Percentiles rank a stretch among this genome's conserved stretches.
These are phyloP conservation scores for Letharia lupina DNA, from an alignment of 495 filamentous ascomycete species.

Conservation along the genomic window DNA sequence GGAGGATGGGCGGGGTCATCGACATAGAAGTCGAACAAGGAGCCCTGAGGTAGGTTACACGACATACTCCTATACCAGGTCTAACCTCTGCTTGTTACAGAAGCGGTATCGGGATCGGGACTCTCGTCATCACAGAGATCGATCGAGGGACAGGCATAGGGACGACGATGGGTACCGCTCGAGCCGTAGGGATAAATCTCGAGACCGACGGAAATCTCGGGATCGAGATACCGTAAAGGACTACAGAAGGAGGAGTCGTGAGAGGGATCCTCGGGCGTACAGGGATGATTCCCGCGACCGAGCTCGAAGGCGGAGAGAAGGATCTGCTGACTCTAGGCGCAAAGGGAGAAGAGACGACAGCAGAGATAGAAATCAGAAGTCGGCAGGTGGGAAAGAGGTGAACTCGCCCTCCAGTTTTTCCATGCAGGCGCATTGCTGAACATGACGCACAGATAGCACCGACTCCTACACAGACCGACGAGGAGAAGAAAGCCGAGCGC, in stretches of 20 bases:
- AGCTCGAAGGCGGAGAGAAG: conserved; percentile 59
- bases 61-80: neutral
- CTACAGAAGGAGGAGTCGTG: conserved; percentile 57
- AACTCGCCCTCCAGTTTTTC: conserved; percentile 10
- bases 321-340: conserved; percentile 65
- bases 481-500: conserved; percentile 76
- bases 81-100: conserved; percentile 21
- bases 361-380: conserved; percentile 44
- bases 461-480: conserved; percentile 57
- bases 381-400: conserved; percentile 49
- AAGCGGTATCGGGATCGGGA: conserved; percentile 56
- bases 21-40: conserved; percentile 58
- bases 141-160: conserved; percentile 61
- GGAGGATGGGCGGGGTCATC: conserved; percentile 51
- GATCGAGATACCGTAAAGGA: conserved; percentile 53
- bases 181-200: conserved; percentile 52
- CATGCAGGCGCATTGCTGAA: neutral
- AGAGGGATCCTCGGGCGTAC: conserved; percentile 65
- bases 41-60: conserved; percentile 57
- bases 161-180: conserved; percentile 61
- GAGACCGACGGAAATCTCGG: conserved; percentile 53
- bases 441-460: conserved; percentile 17
- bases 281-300: conserved; percentile 75
- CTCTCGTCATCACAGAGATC: conserved; percentile 59
- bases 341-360: conserved; percentile 62